Base-by-base conservation (phyloP, 2,329 filamentous ascomycete genomes). In the Uncinocarpus reesii region DNA sequence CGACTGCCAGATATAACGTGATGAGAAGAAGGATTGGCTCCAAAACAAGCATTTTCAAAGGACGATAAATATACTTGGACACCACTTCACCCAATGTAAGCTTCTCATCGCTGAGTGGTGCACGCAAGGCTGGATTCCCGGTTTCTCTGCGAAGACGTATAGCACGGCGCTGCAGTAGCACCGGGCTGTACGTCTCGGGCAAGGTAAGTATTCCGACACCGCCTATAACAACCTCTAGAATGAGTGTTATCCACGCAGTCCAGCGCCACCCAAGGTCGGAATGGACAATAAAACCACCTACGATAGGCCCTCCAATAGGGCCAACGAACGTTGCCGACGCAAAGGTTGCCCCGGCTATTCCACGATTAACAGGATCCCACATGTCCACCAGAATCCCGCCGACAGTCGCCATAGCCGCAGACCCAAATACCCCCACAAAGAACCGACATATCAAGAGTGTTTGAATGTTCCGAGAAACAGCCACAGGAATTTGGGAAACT, bases 401-500 rank as follows among this genome's bases (percentile, higher is more conserved):
- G 1, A 74, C 67, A 42, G 78, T 71, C 1, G 71, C 69, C 2
- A 78, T 59, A 2, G 73, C 67, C 1, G 73, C 69, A 47, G 68
- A 70, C 3, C 71, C 76, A 54, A 77, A 77, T 4, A 73, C 51
- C 1, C 76, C 77, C 1, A 67, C 66, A 3, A 80, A 62, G 55
- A 79, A 79, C 0, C 77, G 71, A 48, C 66, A 72, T 10, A 79
- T 51, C 57, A 79, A 65, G 48, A 79, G 71, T 0, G 75, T 78
- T 28, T 74, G 54, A 0, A 78, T 44, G 53, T 79, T 77, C 37
- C 68, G 65, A 0, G 76, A 74, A 2, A 76, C 70, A 2, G 72
- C 76, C 10, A 76, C 71, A 0, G 74, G 72, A 42, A 79, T 73
- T 48, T 77, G 71, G 51, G 78, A 77, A 36, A 79, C 69, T 1